Percentiles rank a stretch among this genome's conserved stretches.
Evolutionary conservation across 345 rosid species (phyloP).

Genomic region (Dipteronia sinensis): DNA sequence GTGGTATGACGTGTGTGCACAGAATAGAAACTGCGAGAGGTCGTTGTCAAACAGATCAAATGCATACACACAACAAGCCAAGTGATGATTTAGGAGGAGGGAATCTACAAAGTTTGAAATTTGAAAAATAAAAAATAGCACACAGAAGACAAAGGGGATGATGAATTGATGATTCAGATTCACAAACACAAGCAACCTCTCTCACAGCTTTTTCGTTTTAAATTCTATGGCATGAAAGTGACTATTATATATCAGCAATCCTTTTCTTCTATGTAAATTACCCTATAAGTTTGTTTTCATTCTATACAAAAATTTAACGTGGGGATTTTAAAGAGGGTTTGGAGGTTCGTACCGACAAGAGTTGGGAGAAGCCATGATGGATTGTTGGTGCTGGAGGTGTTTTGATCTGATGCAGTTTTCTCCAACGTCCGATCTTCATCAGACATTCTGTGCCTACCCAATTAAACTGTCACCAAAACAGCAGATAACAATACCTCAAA

Average conservation of each 20-base stretch:
- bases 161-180: background rate
- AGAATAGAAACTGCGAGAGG: background rate
- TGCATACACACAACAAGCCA: constrained; percentile 9
- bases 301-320: background rate
- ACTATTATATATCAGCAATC: background rate
- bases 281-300: no score
- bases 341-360: constrained; percentile 2
- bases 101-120: constrained; percentile 3
- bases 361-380: background rate
- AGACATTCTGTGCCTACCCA: constrained; percentile 11
- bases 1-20: background rate
- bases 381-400: background rate
- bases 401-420: background rate
- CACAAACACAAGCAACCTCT: no score
- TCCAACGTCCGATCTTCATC: constrained; percentile 8
- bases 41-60: constrained; percentile 1
- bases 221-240: background rate
- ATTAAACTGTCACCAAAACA: background rate
- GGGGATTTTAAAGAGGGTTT: no score
- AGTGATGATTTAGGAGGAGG: background rate
- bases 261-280: background rate
- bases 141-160: background rate
- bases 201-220: background rate
- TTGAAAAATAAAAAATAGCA: no score
- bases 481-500: no score